phyloP scores from a whole-genome alignment of 2,329 filamentous ascomycete species.

The Didymosphaeria variabile region DNA sequence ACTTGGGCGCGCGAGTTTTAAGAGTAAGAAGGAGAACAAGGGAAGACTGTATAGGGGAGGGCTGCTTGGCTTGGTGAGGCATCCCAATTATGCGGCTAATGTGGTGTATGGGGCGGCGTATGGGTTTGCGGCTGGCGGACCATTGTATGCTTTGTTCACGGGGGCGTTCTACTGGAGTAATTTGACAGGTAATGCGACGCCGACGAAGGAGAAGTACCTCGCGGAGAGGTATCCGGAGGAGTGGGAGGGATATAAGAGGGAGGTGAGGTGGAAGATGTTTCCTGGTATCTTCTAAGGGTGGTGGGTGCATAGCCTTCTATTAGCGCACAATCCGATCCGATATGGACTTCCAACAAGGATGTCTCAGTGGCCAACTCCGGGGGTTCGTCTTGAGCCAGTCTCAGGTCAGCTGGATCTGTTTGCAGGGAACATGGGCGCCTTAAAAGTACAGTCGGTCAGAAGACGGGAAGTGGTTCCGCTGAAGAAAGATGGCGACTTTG shows the following conservation, averaged over 20 bases:
- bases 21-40: neutral
- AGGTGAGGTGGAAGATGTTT: constrained; percentile 16
- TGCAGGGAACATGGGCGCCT: no score
- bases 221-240: constrained; percentile 7
- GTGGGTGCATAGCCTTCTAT: neutral
- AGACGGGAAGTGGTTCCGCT: no score
- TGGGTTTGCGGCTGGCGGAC: constrained; percentile 15
- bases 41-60: constrained; percentile 11
- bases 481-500: no score
- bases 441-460: no score
- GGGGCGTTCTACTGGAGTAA: constrained; percentile 12
- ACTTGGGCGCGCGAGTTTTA: neutral
- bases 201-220: constrained; percentile 12
- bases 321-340: neutral
- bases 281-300: constrained; percentile 6
- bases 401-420: no score
- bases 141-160: constrained; percentile 5
- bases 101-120: constrained; percentile 13
- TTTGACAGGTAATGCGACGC: constrained; percentile 13
- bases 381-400: no score
- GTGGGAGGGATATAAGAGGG: constrained; percentile 14
- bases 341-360: no score
- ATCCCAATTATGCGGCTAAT: constrained; percentile 15
- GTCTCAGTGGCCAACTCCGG: no score
- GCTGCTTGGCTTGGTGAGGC: constrained; percentile 1